Percentiles rank a stretch among this genome's conserved stretches.
These are phyloP conservation scores for Zarea fungicola DNA, from an alignment of 2,329 filamentous ascomycete species.

Conservation along the genomic window DNA sequence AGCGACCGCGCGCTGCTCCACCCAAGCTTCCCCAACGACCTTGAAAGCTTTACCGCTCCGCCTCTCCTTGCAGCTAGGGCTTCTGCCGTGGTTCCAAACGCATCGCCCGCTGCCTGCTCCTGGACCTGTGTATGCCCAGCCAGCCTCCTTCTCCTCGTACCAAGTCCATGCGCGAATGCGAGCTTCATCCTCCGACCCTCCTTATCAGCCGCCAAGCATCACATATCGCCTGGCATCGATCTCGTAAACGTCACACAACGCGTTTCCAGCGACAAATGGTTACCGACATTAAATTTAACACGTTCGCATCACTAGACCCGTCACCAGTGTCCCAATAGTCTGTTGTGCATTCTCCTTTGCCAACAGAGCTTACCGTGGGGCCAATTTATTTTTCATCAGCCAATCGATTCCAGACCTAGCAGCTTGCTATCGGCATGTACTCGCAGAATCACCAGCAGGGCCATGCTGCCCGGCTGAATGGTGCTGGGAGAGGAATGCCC, in stretches of 20 bases:
- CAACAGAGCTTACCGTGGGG: constrained; percentile 18
- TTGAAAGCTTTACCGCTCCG: constrained; percentile 2
- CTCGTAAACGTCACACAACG: constrained; percentile 7
- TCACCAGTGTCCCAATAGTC: constrained; percentile 12
- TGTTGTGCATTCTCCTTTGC: constrained; percentile 19
- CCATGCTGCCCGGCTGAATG: constrained; percentile 70
- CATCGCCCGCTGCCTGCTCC: constrained; percentile 22
- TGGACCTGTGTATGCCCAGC: constrained; percentile 21
- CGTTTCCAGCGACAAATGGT: constrained; percentile 21
- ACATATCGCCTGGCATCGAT: constrained; percentile 12
- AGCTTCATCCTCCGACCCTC: constrained; percentile 27
- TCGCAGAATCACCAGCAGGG: constrained; percentile 66
- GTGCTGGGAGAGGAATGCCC: constrained; percentile 50
- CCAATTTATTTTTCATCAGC: constrained; percentile 1
- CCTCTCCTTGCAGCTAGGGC: neutral
- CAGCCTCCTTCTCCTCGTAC: constrained; percentile 18
- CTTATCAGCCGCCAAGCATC: constrained; percentile 27
- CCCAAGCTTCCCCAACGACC: constrained; percentile 7
- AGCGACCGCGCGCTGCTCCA: constrained; percentile 3
- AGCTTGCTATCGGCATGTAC: constrained; percentile 55
- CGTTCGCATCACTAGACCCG: constrained; percentile 12
- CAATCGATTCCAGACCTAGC: neutral
- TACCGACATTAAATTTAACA: constrained; percentile 15
- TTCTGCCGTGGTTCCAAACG: neutral
- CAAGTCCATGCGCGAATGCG: constrained; percentile 36